Conservation (phyloP, 225 moss, liverwort and hornwort species). For the Ulota crispa region DNA sequence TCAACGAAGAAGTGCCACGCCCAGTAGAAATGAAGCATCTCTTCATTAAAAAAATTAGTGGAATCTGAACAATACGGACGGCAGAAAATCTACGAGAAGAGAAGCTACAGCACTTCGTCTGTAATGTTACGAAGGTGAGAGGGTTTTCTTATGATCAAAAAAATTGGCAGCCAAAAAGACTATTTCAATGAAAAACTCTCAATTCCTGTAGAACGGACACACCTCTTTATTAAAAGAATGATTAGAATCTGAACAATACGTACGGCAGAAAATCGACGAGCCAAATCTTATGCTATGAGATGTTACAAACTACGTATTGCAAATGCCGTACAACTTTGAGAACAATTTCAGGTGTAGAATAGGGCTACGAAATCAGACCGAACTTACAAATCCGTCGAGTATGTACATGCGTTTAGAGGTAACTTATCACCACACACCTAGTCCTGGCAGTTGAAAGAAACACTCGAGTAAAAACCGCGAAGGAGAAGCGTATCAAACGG, state of each 20-base stretch:
- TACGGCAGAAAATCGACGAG: background rate
- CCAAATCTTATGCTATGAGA: background rate
- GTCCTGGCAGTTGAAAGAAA: background rate
- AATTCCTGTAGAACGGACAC: background rate
- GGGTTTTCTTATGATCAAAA: no score
- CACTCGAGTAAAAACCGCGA: background rate
- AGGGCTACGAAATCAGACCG: background rate
- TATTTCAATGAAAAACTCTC: no score
- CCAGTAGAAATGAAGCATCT: background rate
- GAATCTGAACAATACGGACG: background rate
- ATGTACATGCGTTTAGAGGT: background rate
- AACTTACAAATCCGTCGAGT: background rate
- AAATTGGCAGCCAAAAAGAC: rapidly evolving
- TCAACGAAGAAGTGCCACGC: no score
- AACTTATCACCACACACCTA: background rate
- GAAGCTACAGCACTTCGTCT: no score
- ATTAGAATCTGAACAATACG: background rate
- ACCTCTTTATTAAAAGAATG: conserved; percentile 28
- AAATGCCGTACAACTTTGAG: background rate
- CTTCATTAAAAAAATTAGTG: conserved; percentile 22
- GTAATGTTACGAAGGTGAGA: no score
- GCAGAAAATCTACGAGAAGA: background rate
- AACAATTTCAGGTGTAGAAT: background rate
- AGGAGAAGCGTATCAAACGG: background rate
- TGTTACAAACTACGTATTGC: background rate